Evolutionary conservation across 1,284 basidiomycete species (phyloP).

Genomic region (Ustilago xerochloae): DNA sequence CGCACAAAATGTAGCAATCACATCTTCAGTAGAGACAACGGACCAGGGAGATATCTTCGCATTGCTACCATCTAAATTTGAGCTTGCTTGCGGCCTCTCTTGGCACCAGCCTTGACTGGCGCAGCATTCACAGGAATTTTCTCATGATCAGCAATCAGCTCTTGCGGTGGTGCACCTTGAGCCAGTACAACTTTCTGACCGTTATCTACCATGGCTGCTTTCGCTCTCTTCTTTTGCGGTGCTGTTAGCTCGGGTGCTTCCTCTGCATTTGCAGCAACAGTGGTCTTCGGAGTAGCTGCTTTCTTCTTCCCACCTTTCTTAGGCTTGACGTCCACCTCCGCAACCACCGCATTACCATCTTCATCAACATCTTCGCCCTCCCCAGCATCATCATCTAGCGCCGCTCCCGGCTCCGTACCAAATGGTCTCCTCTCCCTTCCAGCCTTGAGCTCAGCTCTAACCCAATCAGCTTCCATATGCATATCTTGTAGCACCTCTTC

Average conservation of each 20-base stretch:
- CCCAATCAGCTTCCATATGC: conserved; percentile 51
- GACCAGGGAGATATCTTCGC: too few species aligned
- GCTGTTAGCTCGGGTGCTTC: conserved; percentile 8
- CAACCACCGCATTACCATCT: conserved; percentile 11
- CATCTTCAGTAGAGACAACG: too few species aligned
- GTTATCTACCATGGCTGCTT: conserved; percentile 35
- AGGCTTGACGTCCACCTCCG: conserved; percentile 23
- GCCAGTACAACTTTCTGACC: conserved; percentile 35
- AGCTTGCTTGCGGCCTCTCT: conserved; percentile 12
- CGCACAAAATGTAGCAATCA: too few species aligned
- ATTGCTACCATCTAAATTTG: too few species aligned
- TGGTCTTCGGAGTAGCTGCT: background rate
- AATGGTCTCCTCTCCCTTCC: conserved; percentile 39
- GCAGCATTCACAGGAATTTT: conserved; percentile 19
- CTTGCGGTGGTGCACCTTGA: conserved; percentile 39
- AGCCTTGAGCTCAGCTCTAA: conserved; percentile 45
- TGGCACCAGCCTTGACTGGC: background rate
- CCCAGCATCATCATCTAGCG: conserved; percentile 17
- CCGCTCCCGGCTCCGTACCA: conserved; percentile 36
- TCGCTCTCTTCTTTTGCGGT: conserved; percentile 25
- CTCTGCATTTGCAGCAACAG: background rate
- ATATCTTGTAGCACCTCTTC: conserved; percentile 58
- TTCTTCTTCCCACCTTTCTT: conserved; percentile 10
- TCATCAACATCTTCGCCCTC: conserved; percentile 14
- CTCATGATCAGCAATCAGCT: conserved; percentile 38